Percentiles rank a stretch among this genome's conserved stretches.
phyloP scores from a whole-genome alignment of 1,284 basidiomycete species.

The Rhodotorula sp. region DNA sequence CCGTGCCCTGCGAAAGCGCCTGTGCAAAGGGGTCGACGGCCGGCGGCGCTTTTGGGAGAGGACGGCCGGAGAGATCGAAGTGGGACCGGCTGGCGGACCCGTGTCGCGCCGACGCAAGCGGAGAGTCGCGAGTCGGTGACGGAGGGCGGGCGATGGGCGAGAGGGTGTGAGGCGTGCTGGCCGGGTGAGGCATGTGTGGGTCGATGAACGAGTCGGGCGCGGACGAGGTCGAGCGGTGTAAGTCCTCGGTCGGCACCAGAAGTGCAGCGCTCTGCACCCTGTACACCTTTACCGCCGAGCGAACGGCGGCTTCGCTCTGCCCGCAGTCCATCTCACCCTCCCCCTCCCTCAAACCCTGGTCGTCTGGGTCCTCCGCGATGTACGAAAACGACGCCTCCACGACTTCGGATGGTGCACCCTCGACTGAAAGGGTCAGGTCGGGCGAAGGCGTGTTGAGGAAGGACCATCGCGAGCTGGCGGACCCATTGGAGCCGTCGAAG shows the following conservation, averaged over 20 bases:
- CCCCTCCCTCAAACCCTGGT: neutral
- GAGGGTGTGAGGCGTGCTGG: neutral
- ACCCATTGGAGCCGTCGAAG: neutral
- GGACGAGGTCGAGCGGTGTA: neutral
- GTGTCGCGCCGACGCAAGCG: too few species aligned
- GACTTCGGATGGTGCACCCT: neutral
- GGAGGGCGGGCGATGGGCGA: neutral
- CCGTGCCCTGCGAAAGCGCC: neutral
- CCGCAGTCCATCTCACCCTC: too few species aligned
- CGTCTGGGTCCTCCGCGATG: neutral
- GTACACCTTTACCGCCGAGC: neutral
- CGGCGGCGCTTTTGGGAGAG: neutral
- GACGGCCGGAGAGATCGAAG: constrained; percentile 1
- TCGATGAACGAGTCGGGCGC: constrained; percentile 16
- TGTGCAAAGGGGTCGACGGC: neutral
- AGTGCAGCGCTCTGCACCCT: neutral
- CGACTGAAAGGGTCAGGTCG: neutral
- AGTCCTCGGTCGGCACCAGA: too few species aligned
- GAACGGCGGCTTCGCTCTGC: neutral
- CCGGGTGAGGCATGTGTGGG: constrained; percentile 3
- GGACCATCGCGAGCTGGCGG: neutral
- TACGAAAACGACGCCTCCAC: too few species aligned
- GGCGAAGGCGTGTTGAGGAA: constrained; percentile 2
- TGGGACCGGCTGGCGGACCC: neutral
- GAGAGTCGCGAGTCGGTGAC: neutral